These are phyloP conservation scores for Penicillium hordei DNA, from an alignment of 2,329 filamentous ascomycete species.

Conservation along the genomic window DNA sequence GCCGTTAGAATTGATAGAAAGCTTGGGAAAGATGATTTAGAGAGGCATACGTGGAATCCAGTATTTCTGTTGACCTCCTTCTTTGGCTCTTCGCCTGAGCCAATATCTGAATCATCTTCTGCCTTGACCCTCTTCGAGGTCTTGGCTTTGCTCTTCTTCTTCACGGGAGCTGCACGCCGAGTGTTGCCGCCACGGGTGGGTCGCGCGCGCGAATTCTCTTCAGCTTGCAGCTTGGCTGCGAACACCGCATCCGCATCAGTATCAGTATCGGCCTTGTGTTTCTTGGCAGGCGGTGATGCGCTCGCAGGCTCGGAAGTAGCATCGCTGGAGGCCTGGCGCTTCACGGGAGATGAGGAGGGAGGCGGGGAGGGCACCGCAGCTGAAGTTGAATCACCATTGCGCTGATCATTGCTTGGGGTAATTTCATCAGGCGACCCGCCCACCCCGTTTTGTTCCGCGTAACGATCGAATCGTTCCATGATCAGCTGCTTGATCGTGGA, in stretches of 20 bases:
- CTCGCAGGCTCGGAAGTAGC: conserved; percentile 40
- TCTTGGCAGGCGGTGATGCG: conserved; percentile 55
- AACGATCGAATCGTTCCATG: conserved; percentile 70
- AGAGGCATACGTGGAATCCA: conserved; percentile 72
- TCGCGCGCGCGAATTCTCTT: conserved; percentile 76
- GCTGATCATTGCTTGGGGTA: conserved; percentile 38
- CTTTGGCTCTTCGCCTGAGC: conserved; percentile 59
- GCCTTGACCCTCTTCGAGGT: conserved; percentile 68
- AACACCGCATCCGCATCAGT: conserved; percentile 81
- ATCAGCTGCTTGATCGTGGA: conserved; percentile 70
- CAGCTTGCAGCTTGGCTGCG: conserved; percentile 84
- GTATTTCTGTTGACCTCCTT: conserved; percentile 74
- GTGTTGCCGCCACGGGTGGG: conserved; percentile 72
- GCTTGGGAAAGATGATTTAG: neutral
- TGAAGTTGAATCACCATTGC: conserved; percentile 25
- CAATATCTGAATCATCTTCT: conserved; percentile 77
- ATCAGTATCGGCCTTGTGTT: conserved; percentile 60
- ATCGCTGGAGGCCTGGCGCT: conserved; percentile 45
- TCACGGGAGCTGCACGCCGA: conserved; percentile 58
- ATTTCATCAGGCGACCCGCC: conserved; percentile 34
- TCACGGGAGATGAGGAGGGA: conserved; percentile 39
- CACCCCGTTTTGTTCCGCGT: conserved; percentile 49
- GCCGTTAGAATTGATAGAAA: neutral
- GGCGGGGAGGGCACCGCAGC: conserved; percentile 33
- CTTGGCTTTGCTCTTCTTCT: conserved; percentile 61